Base-by-base conservation (phyloP, 2,329 filamentous ascomycete species). In the Alternaria triticimaculans region DNA sequence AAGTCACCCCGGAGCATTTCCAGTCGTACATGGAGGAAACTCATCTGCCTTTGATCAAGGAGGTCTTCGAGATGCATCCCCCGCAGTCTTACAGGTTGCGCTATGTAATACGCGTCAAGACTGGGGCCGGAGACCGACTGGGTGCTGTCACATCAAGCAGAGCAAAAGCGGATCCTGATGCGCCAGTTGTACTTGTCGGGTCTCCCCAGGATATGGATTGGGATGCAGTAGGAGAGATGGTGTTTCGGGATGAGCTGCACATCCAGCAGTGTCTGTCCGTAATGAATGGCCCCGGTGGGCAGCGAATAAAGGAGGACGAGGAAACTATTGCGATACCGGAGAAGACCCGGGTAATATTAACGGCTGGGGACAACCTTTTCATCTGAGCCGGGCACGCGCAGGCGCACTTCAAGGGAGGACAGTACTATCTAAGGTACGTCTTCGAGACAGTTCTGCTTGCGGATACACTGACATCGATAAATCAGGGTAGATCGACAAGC, bases 181-280 rank as follows among this genome's bases (percentile, higher is more conserved):
- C 60, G 33, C 72, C 71, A 21, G 72, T 72, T 2, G 57, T 73
- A 26, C 64, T 75, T 8, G 66, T 72, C 14, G 73, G 72, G 10
- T 53, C 65, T 10, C 64, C 67, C 2, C 41, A 55, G 15, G 68
- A 73, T 9, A 20, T 72, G 3, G 63, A 49, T 18, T 73, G 71
- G 70, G 72, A 74, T 49, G 64, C 62, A 14, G 62, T 70, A 59
- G 60, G 62, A 14, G 66, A 73, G 25, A 63, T 71, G 68, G 55
- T 59, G 3, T 73, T 73, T 43, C 63, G 64, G n/a, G 71, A 74
- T 28, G 71, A 72, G 26, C 50, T 73, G 44, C 68, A 74, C 55
- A 46, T 74, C 12, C 70, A 73, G 58, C 71, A 74, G 49, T 64
- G 65, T 18, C 60, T 69, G 12, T 65, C 65, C n/a, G 25, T 62